Evolutionary conservation across 164 flowering plant species (phyloP), one percentile per base, ranked within the genome.

Genomic region (Vitis riparia): DNA sequence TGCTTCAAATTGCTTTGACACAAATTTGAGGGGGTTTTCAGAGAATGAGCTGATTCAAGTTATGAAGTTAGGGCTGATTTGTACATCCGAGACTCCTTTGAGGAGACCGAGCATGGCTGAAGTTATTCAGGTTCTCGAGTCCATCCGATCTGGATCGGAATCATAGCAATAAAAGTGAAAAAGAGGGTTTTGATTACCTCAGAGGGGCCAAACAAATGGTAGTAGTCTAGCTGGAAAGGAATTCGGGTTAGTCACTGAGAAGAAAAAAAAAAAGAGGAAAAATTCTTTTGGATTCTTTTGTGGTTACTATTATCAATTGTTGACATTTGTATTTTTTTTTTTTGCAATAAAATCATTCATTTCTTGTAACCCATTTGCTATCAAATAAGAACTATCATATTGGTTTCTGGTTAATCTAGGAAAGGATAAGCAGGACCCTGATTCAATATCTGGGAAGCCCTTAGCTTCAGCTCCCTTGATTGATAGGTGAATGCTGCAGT

Each of bases 91-190:
- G 68, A 66, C 70, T 73, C 85, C 99, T 19, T 73, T 85, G 8
- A 87, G 87, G 79, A 88, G 99, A 75, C 99, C 99, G 1, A 92
- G 89, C 85, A 96, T 96, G 99, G 93, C 93, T 51, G 99, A 93
- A 81, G 98, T 88, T 70, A 94, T 93, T 72, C 97, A 93, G 81
- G 84, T 93, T 73, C 94, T 96, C 17, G 99, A 96, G 76, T 86
- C 98, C 61, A 86, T 96, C 16, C 84, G 93, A 80, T 75, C 85
- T 59, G 90, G 85, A 72, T 70, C 62, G 56, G 91, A 70, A 65
- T 78, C 78, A 62, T 76, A 77, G 63, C 37, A 44, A 50, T 44
- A 11, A 68, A 51, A 62, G 6, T 30, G 47, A 50, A 12, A 61
- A 2, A 14, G 9, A 9, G 32, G 51, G 57, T 2, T 60, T 63